These are phyloP conservation scores for Yamadazyma triangularis DNA, from an alignment of 1,139 yeast species.

Conservation along the genomic window DNA sequence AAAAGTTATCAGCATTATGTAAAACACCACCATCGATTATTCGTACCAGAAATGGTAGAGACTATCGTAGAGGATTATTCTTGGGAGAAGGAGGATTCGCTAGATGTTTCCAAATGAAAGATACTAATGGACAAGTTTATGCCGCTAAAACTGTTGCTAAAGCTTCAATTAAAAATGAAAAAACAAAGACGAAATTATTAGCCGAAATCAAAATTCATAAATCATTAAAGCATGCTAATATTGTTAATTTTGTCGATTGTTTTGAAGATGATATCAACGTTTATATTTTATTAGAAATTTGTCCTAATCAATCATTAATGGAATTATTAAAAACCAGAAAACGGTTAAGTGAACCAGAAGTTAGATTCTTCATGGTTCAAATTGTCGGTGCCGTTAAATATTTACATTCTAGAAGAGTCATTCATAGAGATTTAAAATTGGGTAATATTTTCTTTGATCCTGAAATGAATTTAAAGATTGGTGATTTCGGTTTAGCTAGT, in stretches of 20 bases:
- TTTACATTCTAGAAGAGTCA: conserved; percentile 88
- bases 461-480: conserved; percentile 87
- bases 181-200: conserved; percentile 81
- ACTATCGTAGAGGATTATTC: conserved; percentile 85
- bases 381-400: conserved; percentile 91
- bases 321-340: conserved; percentile 84
- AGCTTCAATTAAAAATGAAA: conserved; percentile 85
- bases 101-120: conserved; percentile 95
- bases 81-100: conserved; percentile 99
- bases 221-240: conserved; percentile 80
- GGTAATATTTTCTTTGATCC: conserved; percentile 94
- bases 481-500: conserved; percentile 96
- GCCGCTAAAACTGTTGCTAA: conserved; percentile 99
- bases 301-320: conserved; percentile 92
- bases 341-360: conserved; percentile 84
- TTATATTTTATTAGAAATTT: conserved; percentile 86
- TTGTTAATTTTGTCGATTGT: conserved; percentile 89
- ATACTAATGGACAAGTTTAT: conserved; percentile 76
- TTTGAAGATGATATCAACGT: conserved; percentile 94
- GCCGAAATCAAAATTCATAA: conserved; percentile 96
- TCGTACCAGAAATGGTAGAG: conserved; percentile 80
- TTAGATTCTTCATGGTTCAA: conserved; percentile 84
- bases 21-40: conserved; percentile 94
- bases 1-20: conserved; percentile 81
- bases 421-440: conserved; percentile 90